Evolutionary conservation across 192 early-diverging fungal species (phyloP), one percentile per base, ranked within the genome.

Genomic region (Obelidium mucronatum): DNA sequence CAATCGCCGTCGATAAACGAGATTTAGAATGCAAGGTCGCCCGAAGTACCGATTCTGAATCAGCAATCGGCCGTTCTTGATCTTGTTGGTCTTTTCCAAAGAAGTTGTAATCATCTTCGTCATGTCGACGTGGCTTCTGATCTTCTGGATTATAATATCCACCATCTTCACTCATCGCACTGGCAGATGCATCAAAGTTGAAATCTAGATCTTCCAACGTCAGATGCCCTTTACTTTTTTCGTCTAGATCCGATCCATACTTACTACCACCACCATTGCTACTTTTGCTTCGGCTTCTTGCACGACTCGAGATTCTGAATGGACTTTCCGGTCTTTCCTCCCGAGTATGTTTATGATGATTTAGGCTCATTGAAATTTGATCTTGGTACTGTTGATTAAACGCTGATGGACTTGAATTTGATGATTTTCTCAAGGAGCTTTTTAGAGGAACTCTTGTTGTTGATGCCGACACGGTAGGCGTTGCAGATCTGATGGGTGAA

Each of bases 171-270:
- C 44, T 48, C 19, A 19, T 17, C 26, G 19, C 33, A 34, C 33
- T 37, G 11, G 63, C 24, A n/a, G 24, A 22, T 13, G 24, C 42
- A 8, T 42, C 44, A 31, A 67, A 67, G 51, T 67, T 52, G 30
- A 67, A 67, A 67, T 67, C 36, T 4, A 67, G 33, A 15, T 67
- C 66, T 51, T 67, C 66, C 22, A 67, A 44, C 15, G 66, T 67
- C 40, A 67, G 30, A 19, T 39, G 11, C 48, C 48, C 48, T 13
- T 8, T 51, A n/a, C n/a, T n/a, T n/a, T n/a, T n/a, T n/a, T n/a
- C n/a, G n/a, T n/a, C n/a, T n/a, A n/a, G n/a, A n/a, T n/a, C n/a
- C n/a, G n/a, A n/a, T n/a, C n/a, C n/a, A n/a, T n/a, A n/a, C n/a
- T n/a, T n/a, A 15, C 44, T 48, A 48, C 44, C 44, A 19, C 44